Evolutionary conservation across 2,329 filamentous ascomycete species (phyloP), one percentile per base, ranked within the genome.

Genomic region (Clonostachys rhizophaga): DNA sequence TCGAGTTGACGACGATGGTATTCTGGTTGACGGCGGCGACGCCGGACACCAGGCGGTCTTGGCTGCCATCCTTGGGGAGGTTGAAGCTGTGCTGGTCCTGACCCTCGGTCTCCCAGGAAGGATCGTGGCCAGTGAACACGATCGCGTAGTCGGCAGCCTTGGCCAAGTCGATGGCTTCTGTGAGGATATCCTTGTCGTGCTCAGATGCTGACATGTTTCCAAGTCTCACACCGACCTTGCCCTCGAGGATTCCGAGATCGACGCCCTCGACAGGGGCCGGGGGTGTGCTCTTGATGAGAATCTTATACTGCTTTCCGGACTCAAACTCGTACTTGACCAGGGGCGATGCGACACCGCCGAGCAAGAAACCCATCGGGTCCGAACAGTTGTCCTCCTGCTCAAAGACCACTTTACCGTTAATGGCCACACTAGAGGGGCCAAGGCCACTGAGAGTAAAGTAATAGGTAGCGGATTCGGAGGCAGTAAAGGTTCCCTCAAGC

Each of bases 71-170:
- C 5, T 58, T 52, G 75, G 85, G 87, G 1, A 87, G 65, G 8
- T 83, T 84, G 40, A 89, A 70, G 55, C 87, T 86, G 58, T 85
- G 86, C 46, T 85, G 79, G 57, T 89, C 86, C 48, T 83, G 84
- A 43, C 72, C 69, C 82, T 88, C 64, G 0, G 60, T 62, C 39
- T 67, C 64, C 54, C 60, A 58, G 10, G 62, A 54, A 2, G 58
- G 73, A 49, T 85, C 84, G 30, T 86, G 69, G 4, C 84, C 84
- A 3, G 80, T 78, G 35, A 62, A 61, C 0, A 60, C 55, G 49
- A 84, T 39, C 14, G 47, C 47, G 8, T 47, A 42, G 2, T 43
- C n/a, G n/a, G 49, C 49, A 7, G 47, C 39, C 13, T 51, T 45
- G 30, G 44, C 42, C 3, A 51, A 42, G 18, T 51, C 49, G 41